Evolutionary conservation across 805 yeast genomes (phyloP), one percentile per base, ranked within the genome.

Genomic region (Lachancea sp.): DNA sequence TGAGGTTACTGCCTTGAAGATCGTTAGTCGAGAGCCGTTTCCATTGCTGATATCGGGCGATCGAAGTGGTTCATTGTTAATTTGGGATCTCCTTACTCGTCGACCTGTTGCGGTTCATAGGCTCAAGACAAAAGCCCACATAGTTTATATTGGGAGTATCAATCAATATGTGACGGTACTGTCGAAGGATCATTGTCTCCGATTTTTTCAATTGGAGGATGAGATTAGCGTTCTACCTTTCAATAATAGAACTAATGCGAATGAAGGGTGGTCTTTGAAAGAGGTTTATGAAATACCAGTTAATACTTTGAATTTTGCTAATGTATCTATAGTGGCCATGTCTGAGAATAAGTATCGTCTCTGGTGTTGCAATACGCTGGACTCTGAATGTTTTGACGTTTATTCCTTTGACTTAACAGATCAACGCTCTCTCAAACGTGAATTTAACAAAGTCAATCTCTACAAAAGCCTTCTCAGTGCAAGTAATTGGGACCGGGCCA

Each of bases 291-390:
- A 50, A 23, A 54, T 56, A 29, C 61, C 61, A 6, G 52, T 61
- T 3, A 61, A 61, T 40, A 61, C 64, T 2, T 37, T 60, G 28
- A 61, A 58, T 36, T 61, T 61, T 43, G 56, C 64, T 0, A 60
- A 61, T 38, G 52, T 56, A 23, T 34, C 45, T 4, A 31, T 58
- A 2, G 40, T 40, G 18, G 37, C 41, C 9, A 8, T 42, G 4
- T 16, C 25, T 12, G 23, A 28, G 5, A 38, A 34, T 7, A 8
- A 13, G 9, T 54, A 46, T 32, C 47, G 52, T 5, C 40, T 61
- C 31, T 37, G 48, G 30, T 56, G 64, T 37, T 55, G 58, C 25
- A 57, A 60, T 41, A 60, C 65, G 3, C 49, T 47, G 36, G 48
- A 56, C 39, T 48, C 62, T 1, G 62, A 57, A 37, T 28, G 42